Conservation (phyloP, 106 monocot species). For the Posidonia australis region DNA sequence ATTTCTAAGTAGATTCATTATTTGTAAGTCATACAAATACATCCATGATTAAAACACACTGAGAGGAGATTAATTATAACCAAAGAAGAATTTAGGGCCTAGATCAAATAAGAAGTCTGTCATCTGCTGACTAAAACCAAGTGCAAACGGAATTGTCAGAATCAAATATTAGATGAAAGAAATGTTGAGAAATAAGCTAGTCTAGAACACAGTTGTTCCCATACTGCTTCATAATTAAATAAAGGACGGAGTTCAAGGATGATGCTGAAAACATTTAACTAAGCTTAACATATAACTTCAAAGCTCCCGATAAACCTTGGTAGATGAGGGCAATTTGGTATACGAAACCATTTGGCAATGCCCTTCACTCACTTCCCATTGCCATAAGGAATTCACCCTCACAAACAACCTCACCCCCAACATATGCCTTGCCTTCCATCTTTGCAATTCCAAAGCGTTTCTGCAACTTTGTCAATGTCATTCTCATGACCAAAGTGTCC, state of each 20-base stretch:
- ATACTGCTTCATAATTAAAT: too few relatives aligned
- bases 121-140: too few relatives aligned
- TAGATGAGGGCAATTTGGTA: background rate
- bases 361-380: slow-evolving; percentile 28
- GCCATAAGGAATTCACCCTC: slow-evolving; percentile 92
- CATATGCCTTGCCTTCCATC: slow-evolving; percentile 95
- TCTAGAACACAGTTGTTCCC: too few relatives aligned
- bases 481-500: slow-evolving; percentile 90
- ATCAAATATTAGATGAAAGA: background rate
- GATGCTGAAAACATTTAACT: too few relatives aligned
- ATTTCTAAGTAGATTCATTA: background rate
- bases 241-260: too few relatives aligned
- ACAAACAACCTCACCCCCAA: slow-evolving; percentile 80
- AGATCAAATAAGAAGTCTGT: background rate
- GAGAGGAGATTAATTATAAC: too few relatives aligned
- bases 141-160: background rate
- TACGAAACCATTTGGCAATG: background rate
- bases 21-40: too few relatives aligned
- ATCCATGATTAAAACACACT: too few relatives aligned
- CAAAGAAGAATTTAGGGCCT: too few relatives aligned
- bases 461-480: slow-evolving; percentile 73
- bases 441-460: slow-evolving; percentile 87
- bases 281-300: background rate
- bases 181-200: background rate
- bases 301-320: background rate